Conservation (phyloP, 176 grass and related monocot species). For the Oryza longistaminata region DNA sequence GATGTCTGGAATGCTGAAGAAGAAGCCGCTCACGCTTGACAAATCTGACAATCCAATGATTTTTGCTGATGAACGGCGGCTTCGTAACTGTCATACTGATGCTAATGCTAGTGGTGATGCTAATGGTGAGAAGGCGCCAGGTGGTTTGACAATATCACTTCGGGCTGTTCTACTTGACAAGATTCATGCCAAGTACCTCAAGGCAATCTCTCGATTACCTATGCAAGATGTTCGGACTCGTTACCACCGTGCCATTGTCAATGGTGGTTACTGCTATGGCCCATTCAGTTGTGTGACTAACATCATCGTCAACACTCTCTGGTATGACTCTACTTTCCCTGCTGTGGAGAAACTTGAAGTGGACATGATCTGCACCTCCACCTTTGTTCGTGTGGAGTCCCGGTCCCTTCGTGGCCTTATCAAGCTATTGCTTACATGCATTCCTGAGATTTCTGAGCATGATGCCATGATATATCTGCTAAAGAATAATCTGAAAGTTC, state of each 20-base stretch:
- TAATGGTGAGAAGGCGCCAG: too few species aligned
- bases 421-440: neutral
- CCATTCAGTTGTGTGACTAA: neutral
- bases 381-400: neutral
- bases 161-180: neutral
- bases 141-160: too few species aligned
- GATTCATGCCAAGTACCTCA: neutral
- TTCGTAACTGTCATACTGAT: too few species aligned
- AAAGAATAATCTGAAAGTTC: neutral
- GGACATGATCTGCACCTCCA: neutral
- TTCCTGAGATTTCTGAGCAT: neutral
- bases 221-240: neutral
- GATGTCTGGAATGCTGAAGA: too few species aligned
- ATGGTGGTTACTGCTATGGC: slow-evolving; percentile 3
- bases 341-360: neutral
- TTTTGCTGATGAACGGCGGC: too few species aligned
- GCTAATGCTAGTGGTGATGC: too few species aligned
- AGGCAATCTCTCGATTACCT: neutral
- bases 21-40: too few species aligned
- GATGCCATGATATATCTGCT: neutral
- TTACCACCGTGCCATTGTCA: neutral
- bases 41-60: too few species aligned
- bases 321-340: neutral
- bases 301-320: slow-evolving; percentile 19
- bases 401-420: neutral